phyloP scores from a whole-genome alignment of 1,139 yeast genomes.

The Magnusiomyces suaveolens region DNA sequence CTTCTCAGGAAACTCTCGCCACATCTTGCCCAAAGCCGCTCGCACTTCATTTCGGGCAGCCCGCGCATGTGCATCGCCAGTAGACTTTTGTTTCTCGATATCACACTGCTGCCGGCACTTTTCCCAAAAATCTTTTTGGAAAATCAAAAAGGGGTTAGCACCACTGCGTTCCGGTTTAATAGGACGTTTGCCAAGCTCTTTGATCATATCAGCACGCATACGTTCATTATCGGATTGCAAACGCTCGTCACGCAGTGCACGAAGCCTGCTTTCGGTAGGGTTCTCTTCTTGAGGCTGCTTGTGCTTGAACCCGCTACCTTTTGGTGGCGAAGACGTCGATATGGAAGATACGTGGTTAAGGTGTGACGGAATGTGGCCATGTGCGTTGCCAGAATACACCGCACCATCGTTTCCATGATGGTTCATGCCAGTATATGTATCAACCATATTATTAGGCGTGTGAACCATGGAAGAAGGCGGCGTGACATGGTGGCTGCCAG shows the following conservation, averaged over 20 bases:
- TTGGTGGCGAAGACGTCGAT: neutral
- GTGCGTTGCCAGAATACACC: neutral
- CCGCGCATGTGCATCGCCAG: slow-evolving; percentile 27
- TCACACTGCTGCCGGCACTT: slow-evolving; percentile 34
- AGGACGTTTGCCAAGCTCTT: slow-evolving; percentile 34
- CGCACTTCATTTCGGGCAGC: slow-evolving; percentile 37
- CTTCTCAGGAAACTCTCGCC: slow-evolving; percentile 35
- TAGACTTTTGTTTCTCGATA: slow-evolving; percentile 25
- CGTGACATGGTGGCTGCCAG: slow-evolving; percentile 9
- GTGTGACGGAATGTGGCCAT: neutral
- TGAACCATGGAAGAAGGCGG: slow-evolving; percentile 9
- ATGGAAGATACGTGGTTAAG: neutral
- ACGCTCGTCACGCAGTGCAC: slow-evolving; percentile 20
- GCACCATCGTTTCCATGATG: neutral
- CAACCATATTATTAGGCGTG: slow-evolving; percentile 5
- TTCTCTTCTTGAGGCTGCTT: slow-evolving; percentile 8
- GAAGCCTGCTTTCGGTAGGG: slow-evolving; percentile 17
- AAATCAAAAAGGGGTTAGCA: slow-evolving; percentile 36
- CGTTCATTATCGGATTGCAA: slow-evolving; percentile 29
- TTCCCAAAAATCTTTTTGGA: slow-evolving; percentile 39
- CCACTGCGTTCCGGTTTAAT: slow-evolving; percentile 33
- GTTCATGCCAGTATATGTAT: neutral
- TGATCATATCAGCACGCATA: slow-evolving; percentile 30
- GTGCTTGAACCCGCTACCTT: neutral
- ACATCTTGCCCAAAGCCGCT: slow-evolving; percentile 35